Evolutionary conservation across 345 rosid genomes (phyloP), one percentile per base, ranked within the genome.

Genomic region (Hibiscus tridactylites): DNA sequence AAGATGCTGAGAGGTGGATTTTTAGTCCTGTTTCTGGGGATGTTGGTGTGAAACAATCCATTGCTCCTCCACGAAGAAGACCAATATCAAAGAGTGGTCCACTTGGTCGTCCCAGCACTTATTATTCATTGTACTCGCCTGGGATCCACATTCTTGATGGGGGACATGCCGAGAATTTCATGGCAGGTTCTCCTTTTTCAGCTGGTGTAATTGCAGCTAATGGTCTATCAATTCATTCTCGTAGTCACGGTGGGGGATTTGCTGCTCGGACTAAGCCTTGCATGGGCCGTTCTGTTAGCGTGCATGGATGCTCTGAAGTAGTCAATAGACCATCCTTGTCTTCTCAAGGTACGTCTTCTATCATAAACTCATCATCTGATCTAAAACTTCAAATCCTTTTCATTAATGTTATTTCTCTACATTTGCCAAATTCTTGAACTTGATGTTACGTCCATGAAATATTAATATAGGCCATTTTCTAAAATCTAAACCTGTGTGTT

Each of bases 1-100:
- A 95, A 83, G 99, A 95, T 76, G 99, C 98, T 4, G 97, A 94
- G 90, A 85, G 98, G 81, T 94, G 98, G 97, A 94, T 94, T 71
- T 77, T 88, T 46, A 91, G 98, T 84, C 98, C 98, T 19, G 85
- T 91, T 71, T 82, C 90, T 5, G 89, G 86, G 21, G 97, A 91
- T 74, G 83, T 85, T 76, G 81, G 61, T 6, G 72, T 73, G 1
- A 86, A 84, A 54, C 82, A 85, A 61, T 87, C 95, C 8, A 56
- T 85, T 60, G 81, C 62, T 9, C 80, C 81, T 4, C 81, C 84
- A 35, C 90, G 83, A 31, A 79, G 92, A 79, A 80, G 85, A 70
- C 98, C 97, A 13, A 94, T 88, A 77, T 92, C 98, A 5, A 94
- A 94, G 80, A 91, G 98, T 73, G 98, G 97, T 53, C 98, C 98